A percentile compares a stretch with the other conserved stretches of the same genome.
phyloP scores from a whole-genome alignment of 1,284 basidiomycete genomes.

The Ustilago sp. region DNA sequence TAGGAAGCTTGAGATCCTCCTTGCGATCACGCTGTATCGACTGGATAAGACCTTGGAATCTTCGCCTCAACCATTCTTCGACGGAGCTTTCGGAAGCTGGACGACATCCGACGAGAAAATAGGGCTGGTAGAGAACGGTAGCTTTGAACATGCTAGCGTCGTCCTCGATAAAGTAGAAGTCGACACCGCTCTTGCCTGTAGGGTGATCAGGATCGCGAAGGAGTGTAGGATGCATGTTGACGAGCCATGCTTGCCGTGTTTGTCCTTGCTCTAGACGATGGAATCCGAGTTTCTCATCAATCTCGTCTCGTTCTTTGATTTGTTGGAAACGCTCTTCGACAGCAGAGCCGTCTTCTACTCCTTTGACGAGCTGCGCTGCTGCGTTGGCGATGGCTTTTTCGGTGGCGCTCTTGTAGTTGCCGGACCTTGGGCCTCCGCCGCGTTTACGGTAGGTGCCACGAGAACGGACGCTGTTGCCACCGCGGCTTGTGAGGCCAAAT shows the following conservation, averaged over 20 bases:
- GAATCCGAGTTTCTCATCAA: constrained; percentile 95
- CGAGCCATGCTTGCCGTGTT: constrained; percentile 78
- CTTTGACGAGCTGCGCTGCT: constrained; percentile 50
- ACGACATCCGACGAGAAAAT: constrained; percentile 89
- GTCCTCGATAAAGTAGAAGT: constrained; percentile 98
- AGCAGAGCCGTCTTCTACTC: constrained; percentile 62
- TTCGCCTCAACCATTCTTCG: constrained; percentile 95
- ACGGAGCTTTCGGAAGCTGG: constrained; percentile 86
- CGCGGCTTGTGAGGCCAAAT: constrained; percentile 51
- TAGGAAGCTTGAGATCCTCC: constrained; percentile 94
- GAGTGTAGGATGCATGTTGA: constrained; percentile 98
- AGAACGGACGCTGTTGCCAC: constrained; percentile 39
- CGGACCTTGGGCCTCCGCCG: constrained; percentile 41
- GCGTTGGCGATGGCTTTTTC: constrained; percentile 53
- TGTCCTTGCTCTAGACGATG: constrained; percentile 64
- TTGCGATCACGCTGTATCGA: constrained; percentile 82
- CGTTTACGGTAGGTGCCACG: constrained; percentile 51
- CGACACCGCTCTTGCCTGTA: constrained; percentile 78
- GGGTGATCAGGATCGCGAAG: constrained; percentile 76
- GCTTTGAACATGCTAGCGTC: constrained; percentile 96
- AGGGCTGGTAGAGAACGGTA: constrained; percentile 92
- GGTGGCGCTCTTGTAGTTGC: constrained; percentile 44
- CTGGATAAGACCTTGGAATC: constrained; percentile 86
- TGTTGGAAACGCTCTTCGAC: constrained; percentile 67
- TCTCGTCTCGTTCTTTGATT: constrained; percentile 76